These are phyloP conservation scores for Mrakia gelida DNA, from an alignment of 768 basidiomycete species.

Conservation along the genomic window DNA sequence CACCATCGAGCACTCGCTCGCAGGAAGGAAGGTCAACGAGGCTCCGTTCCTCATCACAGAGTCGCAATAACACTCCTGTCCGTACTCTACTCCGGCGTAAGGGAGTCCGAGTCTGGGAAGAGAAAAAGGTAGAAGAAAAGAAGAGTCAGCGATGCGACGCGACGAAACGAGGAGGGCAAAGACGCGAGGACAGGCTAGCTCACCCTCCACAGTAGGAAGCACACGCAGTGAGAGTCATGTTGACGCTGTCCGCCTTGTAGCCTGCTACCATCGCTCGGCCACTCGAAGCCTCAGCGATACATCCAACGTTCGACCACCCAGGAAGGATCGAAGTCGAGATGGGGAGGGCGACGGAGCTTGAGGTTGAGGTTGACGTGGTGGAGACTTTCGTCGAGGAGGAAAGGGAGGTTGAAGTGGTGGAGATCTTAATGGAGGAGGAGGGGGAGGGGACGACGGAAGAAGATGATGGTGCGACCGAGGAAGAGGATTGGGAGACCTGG, in stretches of 20 bases:
- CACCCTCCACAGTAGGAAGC: constrained; percentile 17
- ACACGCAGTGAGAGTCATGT: constrained; percentile 41
- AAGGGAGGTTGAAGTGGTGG: background rate
- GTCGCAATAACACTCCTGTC: constrained; percentile 41
- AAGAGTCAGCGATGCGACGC: no score
- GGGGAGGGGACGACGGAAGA: background rate
- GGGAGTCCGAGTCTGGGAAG: constrained; percentile 34
- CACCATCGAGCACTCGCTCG: constrained; percentile 34
- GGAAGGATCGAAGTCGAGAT: background rate
- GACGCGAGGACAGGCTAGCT: no score
- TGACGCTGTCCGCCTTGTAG: constrained; percentile 33
- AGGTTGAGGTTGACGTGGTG: background rate
- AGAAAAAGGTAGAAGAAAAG: no score
- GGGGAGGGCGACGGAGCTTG: background rate
- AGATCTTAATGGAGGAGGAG: background rate
- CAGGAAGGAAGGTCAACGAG: constrained; percentile 37
- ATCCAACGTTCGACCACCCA: constrained; percentile 35
- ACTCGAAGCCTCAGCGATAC: constrained; percentile 41
- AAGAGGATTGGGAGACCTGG: background rate
- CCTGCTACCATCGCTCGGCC: constrained; percentile 41
- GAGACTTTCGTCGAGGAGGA: background rate
- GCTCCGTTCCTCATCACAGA: constrained; percentile 40
- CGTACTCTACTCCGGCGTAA: constrained; percentile 43
- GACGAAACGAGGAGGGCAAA: no score
- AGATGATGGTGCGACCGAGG: background rate